A percentile compares a stretch with the other conserved stretches of the same genome.
Conservation (phyloP, 352 stramenopile species). For the Labyrinthula sp. region DNA sequence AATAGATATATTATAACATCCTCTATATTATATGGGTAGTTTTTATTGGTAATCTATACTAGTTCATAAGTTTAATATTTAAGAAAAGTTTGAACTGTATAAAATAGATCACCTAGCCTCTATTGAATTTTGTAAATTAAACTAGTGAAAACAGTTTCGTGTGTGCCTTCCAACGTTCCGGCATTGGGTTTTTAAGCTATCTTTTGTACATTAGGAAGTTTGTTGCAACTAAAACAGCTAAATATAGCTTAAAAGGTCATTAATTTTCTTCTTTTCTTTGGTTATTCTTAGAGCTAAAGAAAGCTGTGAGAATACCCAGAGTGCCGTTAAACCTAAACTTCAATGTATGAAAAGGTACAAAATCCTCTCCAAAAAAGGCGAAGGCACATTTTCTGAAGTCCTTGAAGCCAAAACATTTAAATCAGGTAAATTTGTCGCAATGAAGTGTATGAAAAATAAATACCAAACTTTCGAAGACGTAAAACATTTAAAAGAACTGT, state of each 20-base stretch:
- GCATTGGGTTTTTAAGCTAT: no score
- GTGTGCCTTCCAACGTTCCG: no score
- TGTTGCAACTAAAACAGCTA: constrained; percentile 37
- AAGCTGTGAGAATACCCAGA: constrained; percentile 48
- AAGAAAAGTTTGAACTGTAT: no score
- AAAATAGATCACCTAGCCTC: no score
- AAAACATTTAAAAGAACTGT: constrained; percentile 82
- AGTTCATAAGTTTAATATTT: no score
- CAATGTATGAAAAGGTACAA: constrained; percentile 49
- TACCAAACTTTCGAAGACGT: constrained; percentile 85
- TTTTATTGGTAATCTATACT: no score
- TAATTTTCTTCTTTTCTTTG: constrained; percentile 21
- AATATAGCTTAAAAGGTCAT: constrained; percentile 1
- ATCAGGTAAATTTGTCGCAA: constrained; percentile 76
- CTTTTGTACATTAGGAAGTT: no score
- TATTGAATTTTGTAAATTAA: no score
- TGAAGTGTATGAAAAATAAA: constrained; percentile 92
- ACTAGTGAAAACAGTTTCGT: no score
- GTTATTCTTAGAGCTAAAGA: constrained; percentile 45
- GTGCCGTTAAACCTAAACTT: constrained; percentile 9
- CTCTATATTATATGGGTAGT: no score
- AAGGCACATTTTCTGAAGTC: constrained; percentile 56
- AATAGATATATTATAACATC: no score
- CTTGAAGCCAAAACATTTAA: constrained; percentile 63
- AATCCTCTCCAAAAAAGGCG: constrained; percentile 56